Evolutionary conservation across 495 filamentous ascomycete species (phyloP).

Genomic region (Polyplosphaeria fusca): DNA sequence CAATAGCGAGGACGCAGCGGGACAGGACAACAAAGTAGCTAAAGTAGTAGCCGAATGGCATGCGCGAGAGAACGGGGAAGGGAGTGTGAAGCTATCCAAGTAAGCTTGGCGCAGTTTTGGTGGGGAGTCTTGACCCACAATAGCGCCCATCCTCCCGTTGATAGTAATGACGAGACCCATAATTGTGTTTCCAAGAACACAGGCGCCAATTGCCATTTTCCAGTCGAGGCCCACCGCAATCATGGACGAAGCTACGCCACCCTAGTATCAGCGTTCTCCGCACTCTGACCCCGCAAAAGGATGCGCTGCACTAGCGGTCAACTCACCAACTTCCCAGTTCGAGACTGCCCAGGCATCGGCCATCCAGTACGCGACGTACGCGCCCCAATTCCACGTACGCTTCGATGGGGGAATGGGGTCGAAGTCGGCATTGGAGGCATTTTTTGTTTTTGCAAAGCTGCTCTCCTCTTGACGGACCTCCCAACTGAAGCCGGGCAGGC

Average conservation of each 20-base stretch:
- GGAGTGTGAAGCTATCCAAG: conserved; percentile 22
- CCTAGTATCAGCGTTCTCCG: background rate
- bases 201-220: conserved; percentile 29
- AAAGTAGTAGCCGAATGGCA: conserved; percentile 31
- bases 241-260: conserved; percentile 19
- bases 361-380: conserved; percentile 35
- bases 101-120: background rate
- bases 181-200: conserved; percentile 30
- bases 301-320: conserved; percentile 1
- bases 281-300: background rate
- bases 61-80: conserved; percentile 27
- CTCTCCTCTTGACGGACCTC: conserved; percentile 28
- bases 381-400: conserved; percentile 21
- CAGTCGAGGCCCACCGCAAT: conserved; percentile 32
- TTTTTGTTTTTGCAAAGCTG: conserved; percentile 14
- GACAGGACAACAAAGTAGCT: conserved; percentile 33
- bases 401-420: conserved; percentile 32
- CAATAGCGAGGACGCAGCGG: conserved; percentile 31
- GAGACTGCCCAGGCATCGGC: conserved; percentile 34
- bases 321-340: conserved; percentile 35
- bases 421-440: conserved; percentile 31
- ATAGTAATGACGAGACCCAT: conserved; percentile 31
- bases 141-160: conserved; percentile 31
- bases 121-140: conserved; percentile 2
- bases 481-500: conserved; percentile 21